Evolutionary conservation across 2,329 filamentous ascomycete species (phyloP), one percentile per base, ranked within the genome.

Genomic region (Chrysoporthe puriensis): DNA sequence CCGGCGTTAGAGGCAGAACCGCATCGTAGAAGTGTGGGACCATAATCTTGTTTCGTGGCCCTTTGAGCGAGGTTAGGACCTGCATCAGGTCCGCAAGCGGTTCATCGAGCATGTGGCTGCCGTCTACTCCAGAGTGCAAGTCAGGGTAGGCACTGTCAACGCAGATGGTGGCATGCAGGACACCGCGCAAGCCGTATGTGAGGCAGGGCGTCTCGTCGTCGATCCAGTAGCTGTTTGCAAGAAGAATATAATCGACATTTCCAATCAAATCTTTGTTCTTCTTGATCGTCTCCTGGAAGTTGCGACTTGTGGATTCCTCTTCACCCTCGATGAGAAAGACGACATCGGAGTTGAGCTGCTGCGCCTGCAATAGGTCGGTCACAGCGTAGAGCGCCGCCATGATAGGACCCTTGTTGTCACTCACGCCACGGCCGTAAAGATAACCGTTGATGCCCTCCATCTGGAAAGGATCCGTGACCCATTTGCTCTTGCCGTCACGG

Each of bases 151-250:
- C 88, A 67, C 94, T 96, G 71, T 96, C 91, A 36, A 99, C 89
- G 70, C 94, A 91, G 6, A 98, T 86, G 0, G 93, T 97, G 5
- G 94, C 95, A 77, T 98, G 95, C 32, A 99, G 90, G 36, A 99
- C 95, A 34, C 96, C 96, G 61, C 96, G 89, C 7, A 98, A 85
- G 1, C 96, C 96, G 70, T 99, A 99, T 0, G 96, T 99, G 67
- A 99, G 81, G 76, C 96, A 99, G 0, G 96, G 96, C 2, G 96
- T 94, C 72, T 96, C 91, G 75, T 99, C 95, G 75, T 98, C 94
- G 1, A 99, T 85, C 96, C 96, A 99, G 82, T 99, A 99, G 79
- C 94, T 97, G 82, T 99, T 99, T 32, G 96, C 95, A 48, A 99
- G 83, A 43, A 99, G 82, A 66, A 99, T 96, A 83, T 96, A 98